Percentiles rank a stretch among this genome's conserved stretches.
Evolutionary conservation across 1,139 yeast genomes (phyloP).

Genomic region (Candida pseudoviswanathii): DNA sequence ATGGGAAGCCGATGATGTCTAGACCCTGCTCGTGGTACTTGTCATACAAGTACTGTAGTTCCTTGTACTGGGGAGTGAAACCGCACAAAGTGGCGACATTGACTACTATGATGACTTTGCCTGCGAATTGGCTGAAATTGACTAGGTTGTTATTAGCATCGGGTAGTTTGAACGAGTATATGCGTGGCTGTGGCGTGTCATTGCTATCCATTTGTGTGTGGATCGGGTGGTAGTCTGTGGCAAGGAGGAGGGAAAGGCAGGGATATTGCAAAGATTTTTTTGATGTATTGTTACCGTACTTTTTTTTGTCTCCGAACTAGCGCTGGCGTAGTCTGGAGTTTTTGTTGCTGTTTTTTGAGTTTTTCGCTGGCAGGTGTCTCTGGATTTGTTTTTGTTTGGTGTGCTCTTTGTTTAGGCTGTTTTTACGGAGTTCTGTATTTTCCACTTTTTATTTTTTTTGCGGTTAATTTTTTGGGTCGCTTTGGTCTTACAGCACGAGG

Average conservation of each 20-base stretch:
- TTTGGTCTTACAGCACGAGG: neutral
- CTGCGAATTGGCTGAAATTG: slow-evolving; percentile 24
- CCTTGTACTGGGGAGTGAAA: slow-evolving; percentile 43
- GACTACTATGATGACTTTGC: slow-evolving; percentile 42
- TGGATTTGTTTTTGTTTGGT: neutral
- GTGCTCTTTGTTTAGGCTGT: neutral
- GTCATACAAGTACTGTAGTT: slow-evolving; percentile 34
- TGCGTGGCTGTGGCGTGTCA: neutral
- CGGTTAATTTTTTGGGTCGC: neutral
- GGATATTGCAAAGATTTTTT: neutral
- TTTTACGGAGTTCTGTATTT: neutral
- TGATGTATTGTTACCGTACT: neutral
- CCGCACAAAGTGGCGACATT: slow-evolving; percentile 52
- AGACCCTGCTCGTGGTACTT: slow-evolving; percentile 35
- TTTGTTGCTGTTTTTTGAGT: neutral
- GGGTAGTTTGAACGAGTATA: slow-evolving; percentile 14
- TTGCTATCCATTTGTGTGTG: neutral
- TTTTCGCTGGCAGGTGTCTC: no score
- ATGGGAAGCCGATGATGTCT: slow-evolving; percentile 44
- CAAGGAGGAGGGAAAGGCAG: neutral
- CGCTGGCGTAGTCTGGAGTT: neutral
- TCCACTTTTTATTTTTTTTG: neutral
- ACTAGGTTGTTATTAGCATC: slow-evolving; percentile 19
- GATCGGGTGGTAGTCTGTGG: neutral
- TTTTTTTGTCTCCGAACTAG: no score